Percentiles rank a stretch among this genome's conserved stretches.
phyloP scores from a whole-genome alignment of 2,329 filamentous ascomycete genomes.

The Ophiostoma sp. region DNA sequence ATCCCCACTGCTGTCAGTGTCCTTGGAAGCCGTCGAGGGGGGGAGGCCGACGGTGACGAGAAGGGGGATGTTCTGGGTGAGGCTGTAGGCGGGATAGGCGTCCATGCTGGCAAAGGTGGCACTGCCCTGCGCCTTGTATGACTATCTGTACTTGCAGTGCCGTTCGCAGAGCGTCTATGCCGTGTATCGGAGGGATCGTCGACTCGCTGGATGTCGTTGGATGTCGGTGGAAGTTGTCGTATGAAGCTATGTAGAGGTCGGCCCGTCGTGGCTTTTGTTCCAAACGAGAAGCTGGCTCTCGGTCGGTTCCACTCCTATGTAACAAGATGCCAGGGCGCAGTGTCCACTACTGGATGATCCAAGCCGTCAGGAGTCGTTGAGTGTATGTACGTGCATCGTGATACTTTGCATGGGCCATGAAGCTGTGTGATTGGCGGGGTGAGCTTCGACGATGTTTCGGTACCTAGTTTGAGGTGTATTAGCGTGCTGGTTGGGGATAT shows the following conservation, averaged over 20 bases:
- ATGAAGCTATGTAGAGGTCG: not conserved
- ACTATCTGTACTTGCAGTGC: not conserved
- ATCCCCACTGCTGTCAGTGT: not conserved
- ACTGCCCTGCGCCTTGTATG: not conserved
- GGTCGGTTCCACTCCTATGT: not conserved
- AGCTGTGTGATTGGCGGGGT: constrained; percentile 20
- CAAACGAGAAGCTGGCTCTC: not conserved
- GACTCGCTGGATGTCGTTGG: not conserved
- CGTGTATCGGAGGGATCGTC: constrained; percentile 4
- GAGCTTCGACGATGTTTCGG: not conserved
- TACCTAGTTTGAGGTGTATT: not conserved
- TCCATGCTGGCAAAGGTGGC: constrained; percentile 53
- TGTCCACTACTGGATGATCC: not conserved
- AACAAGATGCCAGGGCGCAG: not conserved
- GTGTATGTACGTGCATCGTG: not conserved
- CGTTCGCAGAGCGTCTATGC: not conserved
- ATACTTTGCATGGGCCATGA: constrained; percentile 3
- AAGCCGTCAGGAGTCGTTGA: not conserved
- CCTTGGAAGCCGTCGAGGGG: constrained; percentile 25
- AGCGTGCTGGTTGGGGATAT: not conserved
- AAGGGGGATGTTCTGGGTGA: constrained; percentile 81
- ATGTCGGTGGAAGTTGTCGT: not conserved
- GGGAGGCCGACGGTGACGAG: constrained; percentile 73
- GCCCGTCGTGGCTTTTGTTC: not conserved
- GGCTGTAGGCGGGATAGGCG: constrained; percentile 70